These are phyloP conservation scores for Scheffersomyces ergatensis DNA, from an alignment of 805 yeast species.

Conservation along the genomic window DNA sequence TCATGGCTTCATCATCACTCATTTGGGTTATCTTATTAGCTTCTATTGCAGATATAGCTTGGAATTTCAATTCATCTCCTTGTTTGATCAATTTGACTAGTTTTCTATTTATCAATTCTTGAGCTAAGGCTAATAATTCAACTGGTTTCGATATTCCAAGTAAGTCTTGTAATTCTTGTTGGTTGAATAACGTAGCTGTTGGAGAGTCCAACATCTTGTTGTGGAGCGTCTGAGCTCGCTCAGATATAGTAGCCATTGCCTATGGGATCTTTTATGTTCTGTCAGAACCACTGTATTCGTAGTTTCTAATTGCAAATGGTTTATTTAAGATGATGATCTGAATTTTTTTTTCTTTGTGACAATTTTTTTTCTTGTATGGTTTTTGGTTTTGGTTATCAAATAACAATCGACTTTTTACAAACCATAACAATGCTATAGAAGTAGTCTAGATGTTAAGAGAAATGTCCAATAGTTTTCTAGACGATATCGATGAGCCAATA, in stretches of 20 bases:
- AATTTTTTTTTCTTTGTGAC: constrained; percentile 1
- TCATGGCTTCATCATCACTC: constrained; percentile 86
- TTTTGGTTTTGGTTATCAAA: too few species aligned
- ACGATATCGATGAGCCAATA: neutral
- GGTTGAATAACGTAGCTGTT: constrained; percentile 54
- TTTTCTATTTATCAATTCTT: constrained; percentile 53
- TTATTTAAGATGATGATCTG: constrained; percentile 1
- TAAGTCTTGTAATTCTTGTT: constrained; percentile 61
- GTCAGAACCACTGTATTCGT: too few species aligned
- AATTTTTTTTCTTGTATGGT: neutral
- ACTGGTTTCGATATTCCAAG: constrained; percentile 40
- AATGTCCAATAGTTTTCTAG: too few species aligned
- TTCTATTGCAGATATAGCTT: constrained; percentile 68
- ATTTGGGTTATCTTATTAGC: constrained; percentile 76
- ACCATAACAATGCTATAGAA: too few species aligned
- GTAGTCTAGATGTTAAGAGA: too few species aligned
- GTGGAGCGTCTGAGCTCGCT: constrained; percentile 59
- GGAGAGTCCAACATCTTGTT: constrained; percentile 56
- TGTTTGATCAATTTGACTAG: constrained; percentile 67
- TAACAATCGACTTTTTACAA: too few species aligned
- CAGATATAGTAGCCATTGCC: constrained; percentile 29
- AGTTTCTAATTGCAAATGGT: too few species aligned
- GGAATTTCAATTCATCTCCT: constrained; percentile 68
- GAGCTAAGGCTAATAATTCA: constrained; percentile 48
- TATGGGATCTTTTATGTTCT: neutral